Evolutionary conservation across 805 yeast species (phyloP).

Genomic region (Saccharomyces paradoxus): DNA sequence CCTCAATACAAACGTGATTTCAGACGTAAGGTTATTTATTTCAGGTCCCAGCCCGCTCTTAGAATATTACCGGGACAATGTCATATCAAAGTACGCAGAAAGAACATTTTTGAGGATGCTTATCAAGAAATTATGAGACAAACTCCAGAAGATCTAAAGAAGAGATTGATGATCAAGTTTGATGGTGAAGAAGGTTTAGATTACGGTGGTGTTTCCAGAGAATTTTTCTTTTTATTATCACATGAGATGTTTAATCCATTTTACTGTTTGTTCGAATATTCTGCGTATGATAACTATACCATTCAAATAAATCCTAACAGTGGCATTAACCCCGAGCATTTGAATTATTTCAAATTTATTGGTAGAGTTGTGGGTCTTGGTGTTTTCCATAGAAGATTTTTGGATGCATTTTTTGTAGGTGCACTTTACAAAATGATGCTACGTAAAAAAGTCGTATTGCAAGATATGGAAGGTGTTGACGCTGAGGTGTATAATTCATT

Average conservation of each 20-base stretch:
- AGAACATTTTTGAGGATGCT: slow-evolving; percentile 92
- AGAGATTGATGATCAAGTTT: slow-evolving; percentile 93
- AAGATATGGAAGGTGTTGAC: slow-evolving; percentile 98
- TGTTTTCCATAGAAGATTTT: slow-evolving; percentile 94
- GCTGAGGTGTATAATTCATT: slow-evolving; percentile 91
- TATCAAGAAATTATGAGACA: slow-evolving; percentile 98
- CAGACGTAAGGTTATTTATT: slow-evolving; percentile 92
- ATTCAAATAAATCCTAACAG: slow-evolving; percentile 96
- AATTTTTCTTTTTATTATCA: slow-evolving; percentile 89
- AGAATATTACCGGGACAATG: slow-evolving; percentile 98
- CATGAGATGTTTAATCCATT: slow-evolving; percentile 99
- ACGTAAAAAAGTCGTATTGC: slow-evolving; percentile 85
- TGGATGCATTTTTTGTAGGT: slow-evolving; percentile 97
- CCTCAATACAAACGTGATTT: slow-evolving; percentile 99
- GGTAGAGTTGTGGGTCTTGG: slow-evolving; percentile 98
- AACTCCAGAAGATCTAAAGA: slow-evolving; percentile 95
- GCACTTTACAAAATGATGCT: slow-evolving; percentile 97
- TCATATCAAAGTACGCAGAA: slow-evolving; percentile 94
- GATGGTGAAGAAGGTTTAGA: slow-evolving; percentile 99
- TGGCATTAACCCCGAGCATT: slow-evolving; percentile 94
- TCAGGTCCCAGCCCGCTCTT: slow-evolving; percentile 96
- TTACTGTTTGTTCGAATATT: slow-evolving; percentile 93
- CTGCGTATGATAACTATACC: slow-evolving; percentile 96
- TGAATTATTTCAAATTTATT: slow-evolving; percentile 94
- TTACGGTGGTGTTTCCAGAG: slow-evolving; percentile 98